A percentile compares a stretch with the other conserved stretches of the same genome.
Conservation (phyloP, 2,329 filamentous ascomycete species). For the Xylaria sp. region DNA sequence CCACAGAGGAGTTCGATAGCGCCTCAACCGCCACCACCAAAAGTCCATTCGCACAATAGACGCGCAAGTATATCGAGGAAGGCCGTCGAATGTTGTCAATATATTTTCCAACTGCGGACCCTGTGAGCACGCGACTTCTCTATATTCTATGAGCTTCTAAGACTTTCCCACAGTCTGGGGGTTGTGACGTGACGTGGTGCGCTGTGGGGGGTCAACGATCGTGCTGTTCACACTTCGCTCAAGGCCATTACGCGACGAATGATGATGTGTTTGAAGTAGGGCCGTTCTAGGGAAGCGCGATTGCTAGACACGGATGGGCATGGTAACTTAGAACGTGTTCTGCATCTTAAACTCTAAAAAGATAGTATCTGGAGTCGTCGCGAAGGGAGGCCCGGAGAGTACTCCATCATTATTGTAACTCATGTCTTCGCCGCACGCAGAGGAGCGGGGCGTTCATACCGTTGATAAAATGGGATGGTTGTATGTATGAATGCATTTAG, state of each 20-base stretch:
- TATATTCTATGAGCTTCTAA: background rate
- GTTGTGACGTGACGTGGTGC: conserved; percentile 4
- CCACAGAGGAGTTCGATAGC: conserved; percentile 29
- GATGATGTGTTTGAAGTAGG: conserved; percentile 13
- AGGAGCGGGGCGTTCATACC: background rate
- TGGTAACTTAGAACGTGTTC: conserved; percentile 9
- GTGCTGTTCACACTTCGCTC: conserved; percentile 7
- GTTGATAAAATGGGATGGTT: background rate
- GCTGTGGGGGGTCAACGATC: background rate
- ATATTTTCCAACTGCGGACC: conserved; percentile 36
- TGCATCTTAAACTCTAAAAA: conserved; percentile 10
- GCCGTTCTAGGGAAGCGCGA: conserved; percentile 5
- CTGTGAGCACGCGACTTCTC: conserved; percentile 30
- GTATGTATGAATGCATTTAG: background rate
- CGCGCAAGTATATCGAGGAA: conserved; percentile 38
- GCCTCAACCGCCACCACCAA: background rate
- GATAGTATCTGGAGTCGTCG: conserved; percentile 8
- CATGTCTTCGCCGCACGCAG: conserved; percentile 12
- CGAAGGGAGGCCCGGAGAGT: background rate
- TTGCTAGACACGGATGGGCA: background rate
- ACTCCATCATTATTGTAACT: background rate
- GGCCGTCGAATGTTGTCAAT: conserved; percentile 38
- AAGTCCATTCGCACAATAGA: background rate
- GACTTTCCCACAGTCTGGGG: background rate
- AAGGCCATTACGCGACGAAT: conserved; percentile 23